A percentile compares a stretch with the other conserved stretches of the same genome.
Conservation (phyloP, 1,284 basidiomycete genomes). For the Trametes hirsuta region DNA sequence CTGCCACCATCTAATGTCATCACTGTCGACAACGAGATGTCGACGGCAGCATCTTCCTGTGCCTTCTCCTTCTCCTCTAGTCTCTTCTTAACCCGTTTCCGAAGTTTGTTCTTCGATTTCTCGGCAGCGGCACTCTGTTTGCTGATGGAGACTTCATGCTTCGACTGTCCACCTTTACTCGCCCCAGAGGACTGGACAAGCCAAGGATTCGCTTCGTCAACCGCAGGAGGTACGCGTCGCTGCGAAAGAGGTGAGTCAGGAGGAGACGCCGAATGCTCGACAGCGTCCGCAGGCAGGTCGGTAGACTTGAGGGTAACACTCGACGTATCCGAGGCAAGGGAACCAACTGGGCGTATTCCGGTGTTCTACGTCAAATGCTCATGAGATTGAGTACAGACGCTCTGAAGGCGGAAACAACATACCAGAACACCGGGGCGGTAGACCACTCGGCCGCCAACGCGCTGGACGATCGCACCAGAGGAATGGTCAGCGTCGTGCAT, state of each 20-base stretch:
- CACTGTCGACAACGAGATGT: constrained; percentile 67
- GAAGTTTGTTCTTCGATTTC: constrained; percentile 71
- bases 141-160: constrained; percentile 69
- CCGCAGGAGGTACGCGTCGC: constrained; percentile 26
- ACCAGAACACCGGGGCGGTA: constrained; percentile 55
- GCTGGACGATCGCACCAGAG: constrained; percentile 44
- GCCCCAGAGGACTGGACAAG: constrained; percentile 46
- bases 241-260: constrained; percentile 21
- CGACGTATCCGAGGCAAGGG: constrained; percentile 65
- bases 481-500: constrained; percentile 38
- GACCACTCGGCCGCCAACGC: constrained; percentile 61
- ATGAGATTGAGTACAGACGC: background rate
- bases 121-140: constrained; percentile 62
- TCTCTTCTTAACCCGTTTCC: constrained; percentile 62
- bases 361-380: constrained; percentile 10
- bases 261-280: constrained; percentile 24
- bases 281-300: constrained; percentile 45
- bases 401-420: constrained; percentile 21
- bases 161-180: constrained; percentile 52
- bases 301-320: constrained; percentile 69
- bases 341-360: constrained; percentile 40
- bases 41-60: constrained; percentile 75
- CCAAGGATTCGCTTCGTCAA: constrained; percentile 68
- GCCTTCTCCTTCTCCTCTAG: constrained; percentile 58
- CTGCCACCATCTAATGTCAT: constrained; percentile 39